Base-by-base conservation (phyloP, 768 basidiomycete species). In the Termitomyces sp. region DNA sequence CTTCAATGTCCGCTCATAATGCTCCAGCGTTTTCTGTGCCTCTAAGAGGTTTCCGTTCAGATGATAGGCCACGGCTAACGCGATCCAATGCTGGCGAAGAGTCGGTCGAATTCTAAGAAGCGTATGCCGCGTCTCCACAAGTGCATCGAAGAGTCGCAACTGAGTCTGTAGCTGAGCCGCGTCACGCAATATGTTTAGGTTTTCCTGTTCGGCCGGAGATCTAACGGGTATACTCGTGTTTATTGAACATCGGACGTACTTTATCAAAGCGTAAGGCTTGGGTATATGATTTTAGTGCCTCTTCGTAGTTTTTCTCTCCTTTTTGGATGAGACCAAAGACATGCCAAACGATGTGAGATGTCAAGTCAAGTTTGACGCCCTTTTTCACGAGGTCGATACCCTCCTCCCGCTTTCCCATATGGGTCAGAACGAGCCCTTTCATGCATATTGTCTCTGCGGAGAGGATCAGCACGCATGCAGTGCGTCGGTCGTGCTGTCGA, bases 281-380 rank as follows among this genome's bases (percentile, higher is more conserved):
- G 2, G 82, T 85, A 72, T 98, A 98, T 28, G 94, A 95, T 67
- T 94, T 91, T 67, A 93, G 79, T 0, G 97, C 95, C 67, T 95
- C 94, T 64, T 93, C 92, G 67, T 93, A 98, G 69, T 96, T 93
- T 73, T 91, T 95, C 71, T 97, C 91, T 9, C 88, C 89, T 72
- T 96, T 93, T 71, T 95, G 91, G 23, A 97, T 86, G 67, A 99
- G 88, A 30, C 94, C 97, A 70, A 93, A 91, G 63, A 98, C 96
- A 73, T 99, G 97, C 95, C 97, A 98, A 69, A 88, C 89, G 69
- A 99, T 98, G 68, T 98, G 95, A 20, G 93, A 95, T 35, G 83
- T 87, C 56, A 92, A 74, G 73, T 95, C 92, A 50, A 87, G 78
- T 46, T 85, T 81, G 64, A 93, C 81, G 59, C 94, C 94, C 66